Percentiles rank a stretch among this genome's conserved stretches.
Conservation (phyloP, 2,329 filamentous ascomycete species). For the Epichloe sylvatica region DNA sequence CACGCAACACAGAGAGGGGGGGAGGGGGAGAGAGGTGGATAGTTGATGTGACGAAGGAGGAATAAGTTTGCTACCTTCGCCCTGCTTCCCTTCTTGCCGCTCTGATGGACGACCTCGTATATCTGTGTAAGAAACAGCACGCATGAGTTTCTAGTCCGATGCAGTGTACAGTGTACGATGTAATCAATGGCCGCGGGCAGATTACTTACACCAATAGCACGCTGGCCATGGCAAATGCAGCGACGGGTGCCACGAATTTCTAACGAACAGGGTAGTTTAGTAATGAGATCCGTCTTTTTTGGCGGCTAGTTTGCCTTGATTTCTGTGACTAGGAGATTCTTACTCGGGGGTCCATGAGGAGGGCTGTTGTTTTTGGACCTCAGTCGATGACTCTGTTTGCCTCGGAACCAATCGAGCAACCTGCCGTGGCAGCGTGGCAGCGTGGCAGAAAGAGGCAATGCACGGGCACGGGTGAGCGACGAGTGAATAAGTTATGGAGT, state of each 20-base stretch:
- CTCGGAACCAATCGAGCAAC: no score
- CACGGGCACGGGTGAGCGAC: neutral
- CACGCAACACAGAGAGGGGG: no score
- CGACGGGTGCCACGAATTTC: conserved; percentile 35
- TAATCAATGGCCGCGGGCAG: neutral
- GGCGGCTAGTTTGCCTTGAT: neutral
- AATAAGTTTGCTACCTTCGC: conserved; percentile 3
- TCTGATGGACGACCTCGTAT: conserved; percentile 28
- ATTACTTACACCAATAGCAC: conserved; percentile 31
- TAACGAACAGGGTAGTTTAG: conserved; percentile 8
- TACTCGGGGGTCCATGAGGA: conserved; percentile 18
- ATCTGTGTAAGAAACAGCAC: conserved; percentile 12
- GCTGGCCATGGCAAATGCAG: conserved; percentile 40
- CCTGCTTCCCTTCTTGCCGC: conserved; percentile 22
- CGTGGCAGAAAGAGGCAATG: no score
- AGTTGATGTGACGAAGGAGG: neutral
- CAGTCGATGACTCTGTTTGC: no score
- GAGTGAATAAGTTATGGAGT: neutral
- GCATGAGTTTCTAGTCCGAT: neutral
- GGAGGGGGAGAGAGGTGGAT: no score
- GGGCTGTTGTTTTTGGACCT: neutral
- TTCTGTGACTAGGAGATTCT: neutral
- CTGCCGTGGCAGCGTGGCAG: no score
- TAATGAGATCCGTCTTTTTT: neutral
- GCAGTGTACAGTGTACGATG: neutral